Base-by-base conservation (phyloP, 2,329 filamentous ascomycete species). In the Parasarocladium wereldwijsianum region DNA sequence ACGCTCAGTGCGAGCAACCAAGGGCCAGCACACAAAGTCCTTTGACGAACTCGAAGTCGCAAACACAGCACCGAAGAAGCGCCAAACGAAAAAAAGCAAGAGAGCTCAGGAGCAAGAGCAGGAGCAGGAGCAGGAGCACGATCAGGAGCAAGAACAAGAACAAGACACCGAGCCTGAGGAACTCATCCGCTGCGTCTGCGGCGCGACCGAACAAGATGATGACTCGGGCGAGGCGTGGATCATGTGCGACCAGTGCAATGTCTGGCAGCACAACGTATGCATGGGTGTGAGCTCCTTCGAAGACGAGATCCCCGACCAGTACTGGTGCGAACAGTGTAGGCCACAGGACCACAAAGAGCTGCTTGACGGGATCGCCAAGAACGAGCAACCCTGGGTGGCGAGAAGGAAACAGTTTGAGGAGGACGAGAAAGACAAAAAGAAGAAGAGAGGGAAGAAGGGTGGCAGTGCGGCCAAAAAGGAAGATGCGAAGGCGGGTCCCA, bases 181-280 rank as follows among this genome's bases (percentile, higher is more conserved):
- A 45, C 69, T 90, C 40, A 93, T 96, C 39, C 79, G 87, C 41
- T 98, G 87, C 52, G 80, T 94, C 29, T 98, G 87, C 48, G 87
- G 90, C 41, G 78, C 83, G 35, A 81, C 81, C 25, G 79, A 82
- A 42, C 79, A 85, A 40, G 80, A 86, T 36, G 82, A 87, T 41
- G 82, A 92, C 42, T 76, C 82, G 10, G 82, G 80, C 40, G 78
- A 90, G 43, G 76, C 85, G 31, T 96, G 93, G 85, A 93, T 98
- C 45, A 84, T 81, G 36, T 98, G 90, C 60, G 90, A 98, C 53
- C 72, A 70, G 26, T 98, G 90, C 54, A 74, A 73, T 28, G 87
- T 79, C 24, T 98, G 90, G 90, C 90, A 98, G 55, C 90, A 98
- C 55, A 94, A 94, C 46, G 77, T 92, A 38, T 98, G 90, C 50